These are phyloP conservation scores for Dothideomycetidae sp. DNA, from an alignment of 2,329 filamentous ascomycete species.

Conservation along the genomic window DNA sequence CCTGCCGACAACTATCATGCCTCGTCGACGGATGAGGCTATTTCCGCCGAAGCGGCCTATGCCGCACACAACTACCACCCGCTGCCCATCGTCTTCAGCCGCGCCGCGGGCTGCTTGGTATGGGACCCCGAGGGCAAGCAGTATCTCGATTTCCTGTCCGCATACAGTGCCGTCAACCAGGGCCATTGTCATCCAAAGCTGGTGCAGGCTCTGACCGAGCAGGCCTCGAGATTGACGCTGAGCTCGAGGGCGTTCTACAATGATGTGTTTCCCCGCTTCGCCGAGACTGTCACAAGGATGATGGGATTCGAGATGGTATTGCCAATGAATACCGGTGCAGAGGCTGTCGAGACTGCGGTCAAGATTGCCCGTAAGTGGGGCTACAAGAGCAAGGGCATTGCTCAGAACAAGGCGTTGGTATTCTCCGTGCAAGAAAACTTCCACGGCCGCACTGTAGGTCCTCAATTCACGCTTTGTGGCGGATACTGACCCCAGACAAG, in stretches of 20 bases:
- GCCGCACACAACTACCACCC: slow-evolving; percentile 99
- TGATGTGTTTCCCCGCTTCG: slow-evolving; percentile 92
- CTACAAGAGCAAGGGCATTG: slow-evolving; percentile 88
- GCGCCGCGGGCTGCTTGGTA: slow-evolving; percentile 70
- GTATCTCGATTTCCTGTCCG: slow-evolving; percentile 95
- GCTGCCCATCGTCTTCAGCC: slow-evolving; percentile 81
- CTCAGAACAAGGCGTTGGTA: slow-evolving; percentile 67
- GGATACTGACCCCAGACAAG: slow-evolving; percentile 27
- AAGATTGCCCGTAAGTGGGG: slow-evolving; percentile 97
- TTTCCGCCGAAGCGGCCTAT: slow-evolving; percentile 64
- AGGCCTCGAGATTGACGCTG: slow-evolving; percentile 77
- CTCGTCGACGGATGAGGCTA: slow-evolving; percentile 63
- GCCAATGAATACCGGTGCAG: slow-evolving; percentile 95
- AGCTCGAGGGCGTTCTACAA: slow-evolving; percentile 96
- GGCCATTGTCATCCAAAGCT: slow-evolving; percentile 96
- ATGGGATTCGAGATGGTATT: slow-evolving; percentile 97
- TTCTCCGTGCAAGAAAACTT: slow-evolving; percentile 86
- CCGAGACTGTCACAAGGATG: slow-evolving; percentile 73
- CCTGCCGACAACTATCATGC: slow-evolving; percentile 48
- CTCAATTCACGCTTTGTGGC: neutral
- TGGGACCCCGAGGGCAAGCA: slow-evolving; percentile 95
- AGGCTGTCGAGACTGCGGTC: slow-evolving; percentile 89
- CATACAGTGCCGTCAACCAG: slow-evolving; percentile 96
- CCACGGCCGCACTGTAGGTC: slow-evolving; percentile 77
- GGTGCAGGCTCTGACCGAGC: slow-evolving; percentile 75